Evolutionary conservation across 1,284 basidiomycete genomes (phyloP).

Genomic region (Boletus albobrunnescens): DNA sequence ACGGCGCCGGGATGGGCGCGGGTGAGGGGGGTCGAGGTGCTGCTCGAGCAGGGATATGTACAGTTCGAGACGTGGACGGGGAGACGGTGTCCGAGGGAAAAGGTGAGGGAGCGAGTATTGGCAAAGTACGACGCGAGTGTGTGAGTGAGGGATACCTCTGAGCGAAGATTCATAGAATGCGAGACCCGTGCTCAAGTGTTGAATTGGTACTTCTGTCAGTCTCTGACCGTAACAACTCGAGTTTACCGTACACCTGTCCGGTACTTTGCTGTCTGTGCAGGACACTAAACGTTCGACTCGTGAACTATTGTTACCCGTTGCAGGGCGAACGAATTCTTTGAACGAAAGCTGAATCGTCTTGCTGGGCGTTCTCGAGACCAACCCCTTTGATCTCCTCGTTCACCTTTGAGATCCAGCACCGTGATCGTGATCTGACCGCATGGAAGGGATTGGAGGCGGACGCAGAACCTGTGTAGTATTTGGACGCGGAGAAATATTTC

Average conservation of each 20-base stretch:
- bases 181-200: no score
- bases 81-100: constrained; percentile 47
- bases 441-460: background rate
- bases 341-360: background rate
- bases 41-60: constrained; percentile 82
- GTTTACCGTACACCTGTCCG: no score
- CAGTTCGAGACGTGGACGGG: constrained; percentile 86
- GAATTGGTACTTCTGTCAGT: no score
- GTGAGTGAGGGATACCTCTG: background rate
- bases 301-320: background rate
- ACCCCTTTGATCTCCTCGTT: background rate
- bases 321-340: background rate
- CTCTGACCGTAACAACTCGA: no score
- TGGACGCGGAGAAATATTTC: background rate
- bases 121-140: constrained; percentile 38
- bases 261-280: no score
- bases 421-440: no score
- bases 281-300: no score
- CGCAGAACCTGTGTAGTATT: background rate
- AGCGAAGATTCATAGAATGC: no score
- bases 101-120: constrained; percentile 49
- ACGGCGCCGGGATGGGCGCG: constrained; percentile 59
- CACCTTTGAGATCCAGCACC: background rate
- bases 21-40: constrained; percentile 78
- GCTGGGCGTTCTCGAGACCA: background rate